phyloP scores from a whole-genome alignment of 306 rosid genomes.

The Trifolium pratense region DNA sequence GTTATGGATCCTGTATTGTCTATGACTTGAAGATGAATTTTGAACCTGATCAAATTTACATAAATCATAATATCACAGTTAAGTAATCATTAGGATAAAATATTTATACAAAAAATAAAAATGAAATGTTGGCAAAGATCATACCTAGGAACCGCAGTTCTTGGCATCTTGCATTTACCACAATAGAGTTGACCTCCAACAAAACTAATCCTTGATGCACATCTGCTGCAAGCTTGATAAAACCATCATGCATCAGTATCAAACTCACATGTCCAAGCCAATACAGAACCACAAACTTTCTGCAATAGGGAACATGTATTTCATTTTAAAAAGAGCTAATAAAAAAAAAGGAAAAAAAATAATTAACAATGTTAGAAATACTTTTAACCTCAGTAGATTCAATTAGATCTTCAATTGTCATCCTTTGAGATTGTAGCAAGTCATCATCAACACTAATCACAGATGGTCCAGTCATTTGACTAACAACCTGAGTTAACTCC shows the following conservation, averaged over 20 bases:
- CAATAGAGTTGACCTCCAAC: neutral
- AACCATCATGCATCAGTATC: neutral
- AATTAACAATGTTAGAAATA: too few relatives aligned
- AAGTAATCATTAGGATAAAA: too few relatives aligned
- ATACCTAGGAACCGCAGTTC: neutral
- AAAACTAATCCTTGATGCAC: neutral
- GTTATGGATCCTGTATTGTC: too few relatives aligned
- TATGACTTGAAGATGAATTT: too few relatives aligned
- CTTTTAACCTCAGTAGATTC: neutral
- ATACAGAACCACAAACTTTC: too few relatives aligned
- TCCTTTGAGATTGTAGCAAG: neutral
- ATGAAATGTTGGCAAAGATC: too few relatives aligned
- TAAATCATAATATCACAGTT: too few relatives aligned
- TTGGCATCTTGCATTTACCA: neutral
- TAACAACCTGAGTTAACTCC: neutral
- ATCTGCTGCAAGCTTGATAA: neutral
- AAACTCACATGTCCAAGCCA: neutral
- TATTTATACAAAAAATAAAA: too few relatives aligned
- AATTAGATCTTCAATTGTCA: neutral
- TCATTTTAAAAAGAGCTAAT: too few relatives aligned
- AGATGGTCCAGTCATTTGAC: neutral
- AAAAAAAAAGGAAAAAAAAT: fast-evolving
- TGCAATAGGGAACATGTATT: too few relatives aligned
- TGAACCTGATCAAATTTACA: too few relatives aligned
- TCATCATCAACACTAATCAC: neutral